A percentile compares a stretch with the other conserved stretches of the same genome.
These are phyloP conservation scores for Trichophyton mentagrophytes DNA, from an alignment of 2,329 filamentous ascomycete genomes.

Conservation along the genomic window DNA sequence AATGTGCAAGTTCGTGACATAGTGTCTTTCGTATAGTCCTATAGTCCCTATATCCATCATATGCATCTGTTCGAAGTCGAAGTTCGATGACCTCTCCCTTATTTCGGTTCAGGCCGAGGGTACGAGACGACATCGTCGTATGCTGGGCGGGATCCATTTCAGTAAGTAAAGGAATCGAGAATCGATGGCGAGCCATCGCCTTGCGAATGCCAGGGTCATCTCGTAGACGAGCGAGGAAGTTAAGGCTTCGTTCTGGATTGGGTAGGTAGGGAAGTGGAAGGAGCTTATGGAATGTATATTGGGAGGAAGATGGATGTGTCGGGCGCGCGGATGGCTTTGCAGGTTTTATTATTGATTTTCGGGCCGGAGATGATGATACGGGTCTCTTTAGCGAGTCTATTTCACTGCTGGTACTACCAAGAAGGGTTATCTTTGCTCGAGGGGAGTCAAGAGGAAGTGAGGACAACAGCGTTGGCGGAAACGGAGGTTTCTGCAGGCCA, in stretches of 20 bases:
- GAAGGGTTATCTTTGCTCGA: slow-evolving; percentile 35
- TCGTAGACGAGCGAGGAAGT: slow-evolving; percentile 62
- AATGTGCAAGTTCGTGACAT: slow-evolving; percentile 91
- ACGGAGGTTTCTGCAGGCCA: slow-evolving; percentile 35
- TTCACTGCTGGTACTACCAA: slow-evolving; percentile 32
- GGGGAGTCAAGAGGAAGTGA: slow-evolving; percentile 24
- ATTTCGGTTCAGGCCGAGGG: slow-evolving; percentile 78
- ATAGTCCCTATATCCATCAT: slow-evolving; percentile 90
- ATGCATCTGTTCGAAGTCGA: slow-evolving; percentile 78
- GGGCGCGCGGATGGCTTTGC: slow-evolving; percentile 20
- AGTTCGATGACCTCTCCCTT: slow-evolving; percentile 81
- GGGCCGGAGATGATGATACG: slow-evolving; percentile 13
- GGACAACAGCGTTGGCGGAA: slow-evolving; percentile 25
- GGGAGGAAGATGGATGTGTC: slow-evolving; percentile 20
- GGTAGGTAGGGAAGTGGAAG: slow-evolving; percentile 67
- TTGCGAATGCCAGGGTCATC: slow-evolving; percentile 75
- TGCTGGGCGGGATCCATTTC: slow-evolving; percentile 89
- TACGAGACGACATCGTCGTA: slow-evolving; percentile 69
- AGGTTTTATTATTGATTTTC: slow-evolving; percentile 14
- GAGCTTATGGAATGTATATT: slow-evolving; percentile 70
- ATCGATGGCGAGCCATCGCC: slow-evolving; percentile 72
- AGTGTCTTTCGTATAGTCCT: slow-evolving; percentile 80
- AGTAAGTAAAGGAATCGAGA: slow-evolving; percentile 72
- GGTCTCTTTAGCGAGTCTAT: slow-evolving; percentile 32
- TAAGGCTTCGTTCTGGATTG: slow-evolving; percentile 54